Evolutionary conservation across 1,284 basidiomycete species (phyloP).

Genomic region (Coriolopsis trogii): DNA sequence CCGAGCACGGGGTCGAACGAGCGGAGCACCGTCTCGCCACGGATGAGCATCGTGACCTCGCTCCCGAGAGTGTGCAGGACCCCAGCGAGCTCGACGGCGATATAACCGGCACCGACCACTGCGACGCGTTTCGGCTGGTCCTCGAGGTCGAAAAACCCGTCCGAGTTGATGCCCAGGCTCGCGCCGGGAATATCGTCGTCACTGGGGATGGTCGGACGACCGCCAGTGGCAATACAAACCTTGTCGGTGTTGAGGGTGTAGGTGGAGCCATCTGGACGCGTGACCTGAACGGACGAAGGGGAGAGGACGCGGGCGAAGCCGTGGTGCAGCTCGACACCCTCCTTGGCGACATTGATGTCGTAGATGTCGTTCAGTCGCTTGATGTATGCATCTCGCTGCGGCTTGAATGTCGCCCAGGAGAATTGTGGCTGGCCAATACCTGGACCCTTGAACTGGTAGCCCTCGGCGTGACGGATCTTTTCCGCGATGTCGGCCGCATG

Average conservation of each 20-base stretch:
- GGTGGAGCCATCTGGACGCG: conserved; percentile 58
- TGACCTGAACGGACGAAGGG: conserved; percentile 68
- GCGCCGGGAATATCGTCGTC: conserved; percentile 89
- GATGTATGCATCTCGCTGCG: conserved; percentile 96
- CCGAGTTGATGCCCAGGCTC: conserved; percentile 87
- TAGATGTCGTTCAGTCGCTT: conserved; percentile 91
- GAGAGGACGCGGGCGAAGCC: conserved; percentile 81
- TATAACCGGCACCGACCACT: conserved; percentile 96
- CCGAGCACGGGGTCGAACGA: conserved; percentile 91
- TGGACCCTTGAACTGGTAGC: conserved; percentile 73
- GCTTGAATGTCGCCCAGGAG: conserved; percentile 91
- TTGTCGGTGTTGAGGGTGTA: conserved; percentile 77
- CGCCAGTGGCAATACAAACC: conserved; percentile 87
- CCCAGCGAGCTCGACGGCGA: conserved; percentile 93
- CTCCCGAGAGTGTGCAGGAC: conserved; percentile 86
- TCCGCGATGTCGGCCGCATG: conserved; percentile 94
- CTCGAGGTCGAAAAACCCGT: conserved; percentile 94
- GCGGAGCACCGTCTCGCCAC: conserved; percentile 87
- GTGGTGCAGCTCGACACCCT: conserved; percentile 87
- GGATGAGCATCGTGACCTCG: conserved; percentile 92
- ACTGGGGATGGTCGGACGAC: conserved; percentile 79
- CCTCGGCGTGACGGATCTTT: conserved; percentile 72
- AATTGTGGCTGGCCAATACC: conserved; percentile 65
- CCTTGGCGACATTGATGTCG: conserved; percentile 85
- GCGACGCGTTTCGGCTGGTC: conserved; percentile 92